phyloP scores from a whole-genome alignment of 2,329 filamentous ascomycete species.

The Aureobasidium pullulans region DNA sequence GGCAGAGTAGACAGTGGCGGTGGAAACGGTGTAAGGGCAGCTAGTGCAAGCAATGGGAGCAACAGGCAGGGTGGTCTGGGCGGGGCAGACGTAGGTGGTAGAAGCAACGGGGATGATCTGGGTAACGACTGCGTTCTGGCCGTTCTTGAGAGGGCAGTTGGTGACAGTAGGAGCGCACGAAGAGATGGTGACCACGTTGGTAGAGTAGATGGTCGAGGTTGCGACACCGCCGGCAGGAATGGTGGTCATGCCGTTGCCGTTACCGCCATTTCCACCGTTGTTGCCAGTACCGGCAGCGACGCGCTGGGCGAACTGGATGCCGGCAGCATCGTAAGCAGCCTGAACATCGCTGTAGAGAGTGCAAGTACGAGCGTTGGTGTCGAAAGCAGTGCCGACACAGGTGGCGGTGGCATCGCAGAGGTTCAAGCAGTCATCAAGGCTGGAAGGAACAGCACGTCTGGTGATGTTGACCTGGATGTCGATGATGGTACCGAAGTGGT shows the following conservation, averaged over 20 bases:
- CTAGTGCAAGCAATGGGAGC: conserved; percentile 9
- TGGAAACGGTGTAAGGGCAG: conserved; percentile 9
- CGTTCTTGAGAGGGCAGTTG: conserved; percentile 10
- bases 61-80: background rate
- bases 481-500: conserved; percentile 13
- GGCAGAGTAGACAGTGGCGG: conserved; percentile 9
- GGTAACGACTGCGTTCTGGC: background rate
- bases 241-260: background rate
- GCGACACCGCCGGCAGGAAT: background rate
- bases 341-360: conserved; percentile 13
- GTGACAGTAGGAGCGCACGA: conserved; percentile 16
- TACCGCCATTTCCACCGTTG: background rate
- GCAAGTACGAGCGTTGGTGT: conserved; percentile 30
- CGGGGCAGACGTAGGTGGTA: conserved; percentile 11
- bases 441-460: conserved; percentile 5
- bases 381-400: conserved; percentile 39
- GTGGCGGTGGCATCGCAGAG: conserved; percentile 22
- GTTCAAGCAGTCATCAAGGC: conserved; percentile 13
- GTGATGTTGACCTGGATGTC: conserved; percentile 1
- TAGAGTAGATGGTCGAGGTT: conserved; percentile 16
- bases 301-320: conserved; percentile 9
- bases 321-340: background rate
- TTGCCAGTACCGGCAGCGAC: background rate
- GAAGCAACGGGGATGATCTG: background rate
- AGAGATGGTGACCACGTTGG: conserved; percentile 15